Base-by-base conservation (phyloP, 345 rosid genomes). In the Linum usitatissimum region DNA sequence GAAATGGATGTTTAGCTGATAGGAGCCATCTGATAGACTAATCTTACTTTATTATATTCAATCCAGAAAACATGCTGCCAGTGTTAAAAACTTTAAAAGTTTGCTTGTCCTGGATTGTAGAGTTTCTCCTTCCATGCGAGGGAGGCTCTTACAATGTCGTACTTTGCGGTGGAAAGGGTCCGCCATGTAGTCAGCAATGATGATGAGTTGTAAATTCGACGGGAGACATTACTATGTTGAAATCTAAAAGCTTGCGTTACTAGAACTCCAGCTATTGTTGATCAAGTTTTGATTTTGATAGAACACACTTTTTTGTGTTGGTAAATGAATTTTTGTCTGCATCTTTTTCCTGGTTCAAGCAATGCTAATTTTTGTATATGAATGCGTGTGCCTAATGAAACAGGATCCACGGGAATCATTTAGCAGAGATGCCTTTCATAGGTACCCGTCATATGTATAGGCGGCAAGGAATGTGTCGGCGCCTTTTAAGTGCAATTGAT, bases 371-470 rank as follows among this genome's bases (percentile, higher is more conserved):
- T 40, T 40, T 40, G 48, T 7, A 6, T 40, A 40, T 12, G 48
- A 40, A 6, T 40, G 28, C 13, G 3, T 45, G 18, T 70, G 30
- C 28, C 59, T 74, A 66, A 67, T 59, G 34, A 60, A 65, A 69
- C 72, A 93, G 99, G 83, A 84, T 93, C 51, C 99, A 81, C 30
- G 97, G 96, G 55, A 87, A 79, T 59, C 69, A 68, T 54, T 75
- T 90, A 55, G 99, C 97, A 65, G 99, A 93, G 82, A 93, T 93
- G 99, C 99, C 99, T 51, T 93, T 87, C 71, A 90, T 93, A 64
- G 97, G 97, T 66, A 90, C 97, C 55, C 94, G 99, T 60, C 72
- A 83, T 64, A 54, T 77, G 75, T 87, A 84, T 68, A 82, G 99
- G 73, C 94, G 90, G 59, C 95, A 84, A 79, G 90, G 99, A 60